These are phyloP conservation scores for Protostelium mycophagum DNA, from an alignment of 78 protist species.

Conservation along the genomic window DNA sequence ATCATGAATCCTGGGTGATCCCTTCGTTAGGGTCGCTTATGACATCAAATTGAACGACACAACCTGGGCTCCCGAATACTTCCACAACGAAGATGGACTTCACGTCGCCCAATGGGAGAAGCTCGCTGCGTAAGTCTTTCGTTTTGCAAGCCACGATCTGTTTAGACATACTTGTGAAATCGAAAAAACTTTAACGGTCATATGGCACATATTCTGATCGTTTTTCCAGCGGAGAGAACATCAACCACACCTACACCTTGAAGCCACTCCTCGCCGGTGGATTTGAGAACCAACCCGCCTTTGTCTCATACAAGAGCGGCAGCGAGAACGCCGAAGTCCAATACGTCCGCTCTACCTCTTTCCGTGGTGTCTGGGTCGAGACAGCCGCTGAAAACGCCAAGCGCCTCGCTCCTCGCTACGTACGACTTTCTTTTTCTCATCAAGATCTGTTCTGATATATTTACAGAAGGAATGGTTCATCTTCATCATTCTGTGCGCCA, in stretches of 20 bases:
- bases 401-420: background rate
- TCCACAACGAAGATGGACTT: background rate
- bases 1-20: too few species aligned
- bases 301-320: background rate
- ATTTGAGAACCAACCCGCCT: background rate
- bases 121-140: background rate
- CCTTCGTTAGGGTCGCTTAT: background rate
- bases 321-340: background rate
- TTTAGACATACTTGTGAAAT: background rate
- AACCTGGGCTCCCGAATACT: background rate
- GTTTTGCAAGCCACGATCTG: background rate
- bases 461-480: background rate
- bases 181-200: too few species aligned
- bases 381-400: background rate
- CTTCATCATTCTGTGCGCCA: background rate
- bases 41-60: background rate
- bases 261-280: background rate
- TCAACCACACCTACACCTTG: background rate
- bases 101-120: background rate
- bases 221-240: background rate
- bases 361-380: constrained; percentile 2
- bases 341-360: background rate
- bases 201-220: too few species aligned
- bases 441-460: background rate
- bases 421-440: background rate